Evolutionary conservation across 2,329 filamentous ascomycete genomes (phyloP).

Genomic region (Talaromyces sp.): DNA sequence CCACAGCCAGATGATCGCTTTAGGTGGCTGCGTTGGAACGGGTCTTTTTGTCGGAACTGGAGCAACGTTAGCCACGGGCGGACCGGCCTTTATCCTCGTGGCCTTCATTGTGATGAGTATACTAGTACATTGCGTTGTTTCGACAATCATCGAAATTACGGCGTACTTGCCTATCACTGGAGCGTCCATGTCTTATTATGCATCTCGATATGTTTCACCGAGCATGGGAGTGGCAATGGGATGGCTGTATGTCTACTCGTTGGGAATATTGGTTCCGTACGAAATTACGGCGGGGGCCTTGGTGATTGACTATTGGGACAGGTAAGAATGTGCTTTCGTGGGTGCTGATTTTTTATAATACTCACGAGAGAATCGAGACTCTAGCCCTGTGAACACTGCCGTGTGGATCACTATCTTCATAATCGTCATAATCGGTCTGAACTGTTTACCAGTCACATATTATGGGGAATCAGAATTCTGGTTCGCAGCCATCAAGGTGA

Average conservation of each 20-base stretch:
- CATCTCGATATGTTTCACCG: constrained; percentile 8
- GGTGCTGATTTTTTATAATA: too few relatives aligned
- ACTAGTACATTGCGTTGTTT: constrained; percentile 6
- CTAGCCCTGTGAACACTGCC: too few relatives aligned
- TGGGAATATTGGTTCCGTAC: constrained; percentile 60
- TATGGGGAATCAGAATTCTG: too few relatives aligned
- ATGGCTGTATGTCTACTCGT: constrained; percentile 61
- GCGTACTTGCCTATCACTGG: constrained; percentile 12
- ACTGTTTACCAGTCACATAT: too few relatives aligned
- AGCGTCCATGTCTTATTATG: constrained; percentile 6
- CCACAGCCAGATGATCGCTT: constrained; percentile 4
- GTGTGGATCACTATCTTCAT: too few relatives aligned
- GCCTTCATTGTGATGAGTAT: constrained; percentile 1
- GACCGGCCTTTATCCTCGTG: constrained; percentile 9
- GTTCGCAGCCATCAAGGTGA: too few relatives aligned
- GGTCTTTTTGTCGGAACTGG: constrained; percentile 10
- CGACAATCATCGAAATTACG: constrained; percentile 1
- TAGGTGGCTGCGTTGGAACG: constrained; percentile 10
- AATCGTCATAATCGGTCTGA: too few relatives aligned
- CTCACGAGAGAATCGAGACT: too few relatives aligned
- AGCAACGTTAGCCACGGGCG: constrained; percentile 1
- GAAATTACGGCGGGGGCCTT: constrained; percentile 62
- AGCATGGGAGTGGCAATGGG: constrained; percentile 52
- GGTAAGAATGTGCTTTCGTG: too few relatives aligned
- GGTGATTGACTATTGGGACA: constrained; percentile 62